These are phyloP conservation scores for Coemansia sp. DNA, from an alignment of 192 early-diverging fungal species.

Conservation along the genomic window DNA sequence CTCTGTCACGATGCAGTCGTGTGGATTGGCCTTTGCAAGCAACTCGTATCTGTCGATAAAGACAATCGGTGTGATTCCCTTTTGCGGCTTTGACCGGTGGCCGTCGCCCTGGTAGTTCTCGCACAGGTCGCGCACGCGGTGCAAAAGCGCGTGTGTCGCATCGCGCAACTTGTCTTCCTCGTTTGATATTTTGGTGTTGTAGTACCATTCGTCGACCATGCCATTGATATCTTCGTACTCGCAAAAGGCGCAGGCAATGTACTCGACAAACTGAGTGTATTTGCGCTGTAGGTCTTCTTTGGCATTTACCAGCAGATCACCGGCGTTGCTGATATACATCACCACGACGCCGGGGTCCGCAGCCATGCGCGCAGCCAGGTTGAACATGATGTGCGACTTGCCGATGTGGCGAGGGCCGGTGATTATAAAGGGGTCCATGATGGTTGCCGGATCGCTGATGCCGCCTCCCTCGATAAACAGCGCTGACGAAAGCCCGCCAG, in stretches of 20 bases:
- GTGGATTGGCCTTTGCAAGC: neutral
- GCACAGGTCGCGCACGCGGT: conserved; percentile 7
- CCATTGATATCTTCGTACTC: conserved; percentile 2
- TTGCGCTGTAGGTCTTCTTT: conserved; percentile 4
- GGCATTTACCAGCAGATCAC: conserved; percentile 12
- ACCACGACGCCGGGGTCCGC: conserved; percentile 24
- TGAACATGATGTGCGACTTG: conserved; percentile 37
- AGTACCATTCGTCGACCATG: conserved; percentile 25
- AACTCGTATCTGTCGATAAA: conserved; percentile 31
- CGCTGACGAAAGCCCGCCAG: neutral
- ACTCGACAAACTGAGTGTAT: conserved; percentile 26
- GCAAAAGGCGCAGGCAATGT: conserved; percentile 16
- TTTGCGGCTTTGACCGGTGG: too few species aligned
- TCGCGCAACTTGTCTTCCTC: neutral
- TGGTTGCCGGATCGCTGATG: neutral
- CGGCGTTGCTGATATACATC: conserved; percentile 17
- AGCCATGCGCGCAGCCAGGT: conserved; percentile 21
- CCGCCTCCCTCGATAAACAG: conserved; percentile 5
- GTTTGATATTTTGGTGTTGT: conserved; percentile 14
- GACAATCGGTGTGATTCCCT: conserved; percentile 9
- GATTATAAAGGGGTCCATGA: conserved; percentile 13
- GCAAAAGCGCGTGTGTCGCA: conserved; percentile 13
- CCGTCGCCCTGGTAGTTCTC: neutral
- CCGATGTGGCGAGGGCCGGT: conserved; percentile 33
- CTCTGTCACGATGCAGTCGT: conserved; percentile 5